Evolutionary conservation across 371 early-diverging fungal genomes (phyloP), one percentile per base, ranked within the genome.

Genomic region (Coemansia sp.): DNA sequence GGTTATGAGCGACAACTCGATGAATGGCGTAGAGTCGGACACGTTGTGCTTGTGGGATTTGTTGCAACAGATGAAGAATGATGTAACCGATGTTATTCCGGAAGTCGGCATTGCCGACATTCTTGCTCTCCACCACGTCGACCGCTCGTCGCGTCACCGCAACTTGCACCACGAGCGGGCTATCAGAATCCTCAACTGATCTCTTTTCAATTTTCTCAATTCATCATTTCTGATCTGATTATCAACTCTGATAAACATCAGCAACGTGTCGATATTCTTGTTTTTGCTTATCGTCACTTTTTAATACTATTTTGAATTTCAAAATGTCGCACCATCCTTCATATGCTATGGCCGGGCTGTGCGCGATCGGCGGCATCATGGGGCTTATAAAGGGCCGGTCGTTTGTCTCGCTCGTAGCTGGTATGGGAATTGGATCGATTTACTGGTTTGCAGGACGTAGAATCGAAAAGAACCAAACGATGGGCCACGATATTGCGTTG

Each of bases 361-460:
- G 75, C 52, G 70, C 70, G 26, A 56, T 79, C n/a, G 82, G 82
- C 47, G 80, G 78, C 14, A 69, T 78, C 2, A 72, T 72, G 18
- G 78, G 78, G 18, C 72, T 61, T 23, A 62, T 59, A 37, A 78
- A 72, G 66, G 73, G 73, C 54, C 58, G 64, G 23, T 78, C 78
- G 39, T 25, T 78, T 8, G 72, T 72, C 2, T 78, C 78, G 40
- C 59, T 78, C 23, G 69, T 78, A 1, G 78, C 78, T 6, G 78
- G 78, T 2, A 62, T 63, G 6, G 59, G 72, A 4, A 72, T 78
- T 14, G 78, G 78, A 0, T 72, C 78, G 1, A 50, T 69, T 16
- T 78, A 75, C 55, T 67, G 39, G 42, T 67, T 64, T 21, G 67
- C 77, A 2, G 77, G 68, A 2, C 55, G 58, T n/a, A 39, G 66